Conservation (phyloP, 2,329 filamentous ascomycete species). For the Penicillium rolfsii region DNA sequence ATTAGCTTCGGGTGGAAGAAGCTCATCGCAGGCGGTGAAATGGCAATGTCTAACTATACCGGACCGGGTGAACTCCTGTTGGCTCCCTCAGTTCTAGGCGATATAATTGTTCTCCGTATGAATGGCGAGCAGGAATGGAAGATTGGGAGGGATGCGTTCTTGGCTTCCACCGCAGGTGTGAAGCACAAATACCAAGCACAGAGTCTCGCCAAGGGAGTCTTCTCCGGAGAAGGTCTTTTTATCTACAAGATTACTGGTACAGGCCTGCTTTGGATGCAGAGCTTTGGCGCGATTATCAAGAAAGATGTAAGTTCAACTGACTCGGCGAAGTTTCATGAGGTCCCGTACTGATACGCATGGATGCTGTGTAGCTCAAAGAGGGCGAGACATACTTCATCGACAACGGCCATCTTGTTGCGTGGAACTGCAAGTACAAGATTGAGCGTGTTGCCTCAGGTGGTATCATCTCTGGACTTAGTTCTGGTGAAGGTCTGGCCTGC, state of each 20-base stretch:
- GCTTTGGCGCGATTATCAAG: constrained; percentile 90
- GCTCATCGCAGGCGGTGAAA: constrained; percentile 78
- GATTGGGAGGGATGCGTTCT: constrained; percentile 82
- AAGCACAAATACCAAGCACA: constrained; percentile 87
- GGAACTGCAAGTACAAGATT: constrained; percentile 93
- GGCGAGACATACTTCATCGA: constrained; percentile 90
- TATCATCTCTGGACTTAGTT: constrained; percentile 81
- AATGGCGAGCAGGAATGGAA: constrained; percentile 71
- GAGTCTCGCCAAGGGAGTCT: constrained; percentile 84
- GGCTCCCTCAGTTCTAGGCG: constrained; percentile 77
- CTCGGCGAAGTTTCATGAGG: no score
- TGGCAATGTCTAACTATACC: constrained; percentile 77
- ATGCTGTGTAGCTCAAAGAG: constrained; percentile 43
- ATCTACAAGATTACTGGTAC: constrained; percentile 82
- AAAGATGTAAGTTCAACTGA: constrained; percentile 72
- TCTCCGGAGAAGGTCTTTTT: constrained; percentile 89
- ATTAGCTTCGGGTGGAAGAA: constrained; percentile 92
- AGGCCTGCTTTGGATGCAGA: constrained; percentile 86
- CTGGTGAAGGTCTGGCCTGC: constrained; percentile 88
- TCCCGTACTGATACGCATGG: no score
- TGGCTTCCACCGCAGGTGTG: constrained; percentile 85
- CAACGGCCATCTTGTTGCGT: constrained; percentile 91
- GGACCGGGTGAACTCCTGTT: constrained; percentile 90
- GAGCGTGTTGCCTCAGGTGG: constrained; percentile 89
- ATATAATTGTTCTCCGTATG: constrained; percentile 79